A percentile compares a stretch with the other conserved stretches of the same genome.
phyloP scores from a whole-genome alignment of 2,329 filamentous ascomycete genomes.

The Claviceps pusilla region DNA sequence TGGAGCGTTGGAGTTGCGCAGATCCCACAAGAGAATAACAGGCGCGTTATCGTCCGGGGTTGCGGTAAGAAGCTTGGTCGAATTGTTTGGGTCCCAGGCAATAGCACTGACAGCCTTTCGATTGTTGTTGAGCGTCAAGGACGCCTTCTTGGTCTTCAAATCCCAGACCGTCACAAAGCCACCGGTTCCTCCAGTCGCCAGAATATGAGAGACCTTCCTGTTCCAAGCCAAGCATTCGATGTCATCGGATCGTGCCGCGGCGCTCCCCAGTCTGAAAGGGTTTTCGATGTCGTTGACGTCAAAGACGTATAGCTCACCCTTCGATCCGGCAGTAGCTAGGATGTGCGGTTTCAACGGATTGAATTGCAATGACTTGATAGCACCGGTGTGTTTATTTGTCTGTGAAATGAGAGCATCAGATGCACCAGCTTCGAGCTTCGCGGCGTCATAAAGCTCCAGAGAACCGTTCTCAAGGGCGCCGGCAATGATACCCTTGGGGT shows the following conservation, averaged over 20 bases:
- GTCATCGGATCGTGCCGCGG: conserved; percentile 80
- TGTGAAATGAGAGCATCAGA: conserved; percentile 69
- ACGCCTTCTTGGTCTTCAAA: conserved; percentile 94
- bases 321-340: conserved; percentile 79
- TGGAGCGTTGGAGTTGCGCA: conserved; percentile 89
- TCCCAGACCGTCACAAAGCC: conserved; percentile 98
- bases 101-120: conserved; percentile 90
- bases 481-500: conserved; percentile 78
- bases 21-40: conserved; percentile 82
- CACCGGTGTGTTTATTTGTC: conserved; percentile 77
- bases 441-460: conserved; percentile 85
- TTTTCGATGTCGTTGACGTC: conserved; percentile 81
- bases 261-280: conserved; percentile 76
- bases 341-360: conserved; percentile 86
- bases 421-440: conserved; percentile 42
- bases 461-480: conserved; percentile 90
- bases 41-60: conserved; percentile 81
- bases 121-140: conserved; percentile 86
- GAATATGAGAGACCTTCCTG: conserved; percentile 88
- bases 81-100: conserved; percentile 91
- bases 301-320: conserved; percentile 92
- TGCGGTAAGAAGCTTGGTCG: conserved; percentile 85
- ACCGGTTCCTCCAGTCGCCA: conserved; percentile 82
- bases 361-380: conserved; percentile 92
- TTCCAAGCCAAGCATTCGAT: conserved; percentile 98